Base-by-base conservation (phyloP, 106 monocot genomes). In the Allium cepa region DNA sequence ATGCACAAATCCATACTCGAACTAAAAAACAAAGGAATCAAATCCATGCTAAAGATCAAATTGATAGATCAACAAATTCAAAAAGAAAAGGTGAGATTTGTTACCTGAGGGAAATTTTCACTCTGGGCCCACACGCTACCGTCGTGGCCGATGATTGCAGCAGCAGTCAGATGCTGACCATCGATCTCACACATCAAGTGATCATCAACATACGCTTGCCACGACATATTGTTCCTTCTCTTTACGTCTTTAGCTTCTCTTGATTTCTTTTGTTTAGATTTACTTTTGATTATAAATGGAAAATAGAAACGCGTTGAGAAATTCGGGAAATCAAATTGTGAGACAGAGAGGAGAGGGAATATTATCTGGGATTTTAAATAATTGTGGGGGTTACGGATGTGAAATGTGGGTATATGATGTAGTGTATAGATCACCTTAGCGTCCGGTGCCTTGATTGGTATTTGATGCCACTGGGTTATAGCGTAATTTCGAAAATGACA, bases 151-250 rank as follows among this genome's bases (percentile, higher is more conserved):
- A 86, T 48, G 52, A 86, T 82, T 36, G 86, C 86, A 45, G 86
- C 82, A 45, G 82, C 71, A 22, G 79, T 79, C 47, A 86, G 82
- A 26, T 57, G 73, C 56, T 82, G 76, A 9, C 79, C 86, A 3
- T 86, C 86, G 65, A 82, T 79, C 56, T 82, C 86, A 79, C 86
- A 82, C 82, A 86, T 79, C 57, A 86, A 74, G 77, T 86, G 82
- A 10, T 86, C 86, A 58, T 86, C 86, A 47, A 86, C 82, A 71
- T 86, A 86, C 58, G 82, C 50, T 73, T 86, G 86, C 86, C 86
- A 86, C 82, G 86, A 86, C 86, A 86, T 86, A 26, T 53, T 76
- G 22, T 66, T 16, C 46, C 26, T 7, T 26, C 53, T 46, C 56
- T 8, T 46, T 26, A 59, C 50, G 27, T 66, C 55, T 47, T 45